A percentile compares a stretch with the other conserved stretches of the same genome.
These are phyloP conservation scores for Crassisporium funariophilum DNA, from an alignment of 768 basidiomycete species.

Conservation along the genomic window DNA sequence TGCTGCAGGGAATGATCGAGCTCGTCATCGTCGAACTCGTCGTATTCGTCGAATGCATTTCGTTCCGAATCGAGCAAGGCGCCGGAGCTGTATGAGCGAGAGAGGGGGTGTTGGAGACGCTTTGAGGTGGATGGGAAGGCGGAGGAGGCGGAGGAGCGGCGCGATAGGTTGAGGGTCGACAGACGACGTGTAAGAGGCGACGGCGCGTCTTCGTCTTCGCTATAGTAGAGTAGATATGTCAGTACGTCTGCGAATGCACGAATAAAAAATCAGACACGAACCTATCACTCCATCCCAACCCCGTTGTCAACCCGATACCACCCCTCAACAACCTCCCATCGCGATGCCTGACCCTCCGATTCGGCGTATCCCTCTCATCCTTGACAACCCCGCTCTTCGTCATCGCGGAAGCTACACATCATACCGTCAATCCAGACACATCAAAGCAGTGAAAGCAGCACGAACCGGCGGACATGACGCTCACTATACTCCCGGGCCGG, in stretches of 20 bases:
- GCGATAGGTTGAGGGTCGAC: conserved; percentile 55
- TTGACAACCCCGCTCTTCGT: conserved; percentile 46
- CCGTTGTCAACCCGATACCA: conserved; percentile 71
- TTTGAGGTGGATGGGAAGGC: conserved; percentile 10
- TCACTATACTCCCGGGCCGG: conserved; percentile 37
- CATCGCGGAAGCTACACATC: conserved; percentile 21
- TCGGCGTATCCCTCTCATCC: conserved; percentile 59
- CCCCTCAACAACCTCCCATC: conserved; percentile 60
- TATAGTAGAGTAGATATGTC: conserved; percentile 27
- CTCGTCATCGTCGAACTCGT: conserved; percentile 14
- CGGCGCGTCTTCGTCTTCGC: conserved; percentile 76
- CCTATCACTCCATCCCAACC: conserved; percentile 78
- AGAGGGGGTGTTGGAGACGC: conserved; percentile 29
- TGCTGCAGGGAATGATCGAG: conserved; percentile 16
- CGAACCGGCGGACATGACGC: conserved; percentile 35
- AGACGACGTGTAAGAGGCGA: conserved; percentile 65
- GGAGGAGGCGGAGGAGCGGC: conserved; percentile 48
- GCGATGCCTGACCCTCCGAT: conserved; percentile 58
- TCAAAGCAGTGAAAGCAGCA: conserved; percentile 2
- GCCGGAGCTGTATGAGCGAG: conserved; percentile 36
- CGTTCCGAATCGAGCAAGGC: conserved; percentile 22
- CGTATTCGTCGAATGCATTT: conserved; percentile 6
- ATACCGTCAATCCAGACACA: neutral
- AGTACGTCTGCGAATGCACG: neutral
- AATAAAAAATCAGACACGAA: conserved; percentile 29